phyloP scores from a whole-genome alignment of 345 rosid genomes.

The Psidium friedrichsthalianum region DNA sequence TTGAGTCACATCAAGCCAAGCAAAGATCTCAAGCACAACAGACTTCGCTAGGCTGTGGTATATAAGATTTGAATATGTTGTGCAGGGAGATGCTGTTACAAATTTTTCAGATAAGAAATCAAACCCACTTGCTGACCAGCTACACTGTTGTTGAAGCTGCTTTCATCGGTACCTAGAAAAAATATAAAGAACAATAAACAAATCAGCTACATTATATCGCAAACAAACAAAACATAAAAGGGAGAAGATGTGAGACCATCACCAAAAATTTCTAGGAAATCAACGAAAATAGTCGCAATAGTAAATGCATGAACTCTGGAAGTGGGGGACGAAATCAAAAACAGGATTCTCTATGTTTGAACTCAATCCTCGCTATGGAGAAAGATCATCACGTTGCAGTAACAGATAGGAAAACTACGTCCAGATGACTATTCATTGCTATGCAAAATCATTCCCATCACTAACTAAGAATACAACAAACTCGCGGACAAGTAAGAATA shows the following conservation, averaged over 20 bases:
- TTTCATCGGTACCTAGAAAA: constrained; percentile 19
- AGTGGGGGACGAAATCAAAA: not conserved
- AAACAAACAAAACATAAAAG: not conserved
- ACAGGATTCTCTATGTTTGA: not conserved
- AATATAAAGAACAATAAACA: constrained; percentile 4
- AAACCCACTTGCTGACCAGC: constrained; percentile 27
- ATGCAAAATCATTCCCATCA: not conserved
- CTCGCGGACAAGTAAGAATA: not conserved
- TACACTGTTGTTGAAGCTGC: no score
- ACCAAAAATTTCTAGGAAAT: not conserved
- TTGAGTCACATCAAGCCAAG: not conserved
- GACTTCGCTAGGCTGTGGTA: not conserved
- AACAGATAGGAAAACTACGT: not conserved
- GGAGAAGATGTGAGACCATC: not conserved
- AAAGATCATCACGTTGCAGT: not conserved
- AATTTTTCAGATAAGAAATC: constrained; percentile 1
- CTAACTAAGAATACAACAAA: not conserved
- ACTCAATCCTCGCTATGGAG: not conserved
- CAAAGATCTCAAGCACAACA: not conserved
- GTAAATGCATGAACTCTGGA: not conserved
- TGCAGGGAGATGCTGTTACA: not conserved
- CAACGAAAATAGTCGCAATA: not conserved
- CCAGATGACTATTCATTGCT: not conserved
- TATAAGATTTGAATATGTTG: not conserved
- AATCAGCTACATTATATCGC: not conserved